A percentile compares a stretch with the other conserved stretches of the same genome.
These are phyloP conservation scores for Erodium texanum DNA, from an alignment of 441 rosid genomes.

Conservation along the genomic window DNA sequence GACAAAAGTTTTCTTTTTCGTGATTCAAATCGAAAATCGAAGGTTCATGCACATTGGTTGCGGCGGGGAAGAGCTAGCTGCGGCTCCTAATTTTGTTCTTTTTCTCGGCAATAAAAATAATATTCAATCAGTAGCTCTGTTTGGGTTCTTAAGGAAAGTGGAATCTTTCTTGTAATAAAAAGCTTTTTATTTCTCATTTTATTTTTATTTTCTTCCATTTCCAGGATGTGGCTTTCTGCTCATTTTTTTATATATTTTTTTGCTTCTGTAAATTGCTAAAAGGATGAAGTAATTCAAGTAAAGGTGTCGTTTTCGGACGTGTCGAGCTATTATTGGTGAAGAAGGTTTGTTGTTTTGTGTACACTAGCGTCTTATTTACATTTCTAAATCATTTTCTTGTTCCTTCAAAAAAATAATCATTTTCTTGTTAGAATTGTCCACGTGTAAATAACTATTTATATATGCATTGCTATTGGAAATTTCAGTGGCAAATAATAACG, in stretches of 20 bases:
- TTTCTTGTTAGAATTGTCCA: background rate
- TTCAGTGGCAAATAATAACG: too few relatives aligned
- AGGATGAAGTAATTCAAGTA: background rate
- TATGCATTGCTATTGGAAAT: too few relatives aligned
- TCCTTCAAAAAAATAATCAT: too few relatives aligned
- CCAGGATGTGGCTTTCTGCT: background rate
- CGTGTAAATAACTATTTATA: too few relatives aligned
- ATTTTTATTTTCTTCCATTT: background rate
- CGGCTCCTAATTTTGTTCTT: background rate
- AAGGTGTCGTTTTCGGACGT: background rate
- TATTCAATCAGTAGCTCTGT: conserved; percentile 1
- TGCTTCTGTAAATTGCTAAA: background rate
- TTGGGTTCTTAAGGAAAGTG: conserved; percentile 5
- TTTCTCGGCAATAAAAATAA: background rate
- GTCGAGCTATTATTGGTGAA: background rate
- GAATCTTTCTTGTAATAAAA: background rate
- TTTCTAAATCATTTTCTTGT: background rate
- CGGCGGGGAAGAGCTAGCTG: background rate
- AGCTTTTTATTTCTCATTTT: background rate
- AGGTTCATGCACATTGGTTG: background rate
- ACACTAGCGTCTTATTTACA: background rate
- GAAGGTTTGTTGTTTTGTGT: background rate
- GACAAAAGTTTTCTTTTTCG: background rate
- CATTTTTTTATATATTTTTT: background rate
- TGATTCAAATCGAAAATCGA: background rate